A percentile compares a stretch with the other conserved stretches of the same genome.
phyloP scores from a whole-genome alignment of 306 rosid species.

The Begonia masoniana region DNA sequence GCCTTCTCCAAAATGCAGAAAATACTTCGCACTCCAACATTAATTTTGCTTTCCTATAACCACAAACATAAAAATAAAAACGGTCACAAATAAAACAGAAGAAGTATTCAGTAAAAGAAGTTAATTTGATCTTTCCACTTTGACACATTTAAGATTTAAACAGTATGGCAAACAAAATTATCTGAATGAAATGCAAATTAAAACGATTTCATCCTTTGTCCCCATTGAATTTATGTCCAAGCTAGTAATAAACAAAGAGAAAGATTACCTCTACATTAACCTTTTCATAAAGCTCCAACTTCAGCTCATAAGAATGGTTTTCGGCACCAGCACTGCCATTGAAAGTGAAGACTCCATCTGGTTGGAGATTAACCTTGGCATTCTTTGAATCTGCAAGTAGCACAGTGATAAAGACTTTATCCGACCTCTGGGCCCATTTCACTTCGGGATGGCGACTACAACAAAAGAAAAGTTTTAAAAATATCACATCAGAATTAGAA shows the following conservation, averaged over 20 bases:
- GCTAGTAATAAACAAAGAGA: no score
- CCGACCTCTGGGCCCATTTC: conserved; percentile 96
- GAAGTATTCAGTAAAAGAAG: no score
- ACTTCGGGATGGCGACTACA: conserved; percentile 95
- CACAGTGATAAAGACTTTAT: conserved; percentile 78
- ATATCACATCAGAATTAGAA: no score
- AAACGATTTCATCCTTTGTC: no score
- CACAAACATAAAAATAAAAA: neutral
- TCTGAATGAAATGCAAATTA: neutral
- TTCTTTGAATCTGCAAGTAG: conserved; percentile 71
- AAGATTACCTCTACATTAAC: conserved; percentile 64
- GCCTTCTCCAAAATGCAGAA: conserved; percentile 74
- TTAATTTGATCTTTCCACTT: no score
- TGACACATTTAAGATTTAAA: no score
- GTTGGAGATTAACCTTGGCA: conserved; percentile 78
- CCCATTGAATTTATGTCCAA: no score
- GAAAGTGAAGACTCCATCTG: conserved; percentile 63
- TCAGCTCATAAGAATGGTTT: conserved; percentile 51
- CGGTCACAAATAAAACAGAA: no score
- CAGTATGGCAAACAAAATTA: no score
- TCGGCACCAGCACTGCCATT: conserved; percentile 66
- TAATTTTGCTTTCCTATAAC: conserved; percentile 80
- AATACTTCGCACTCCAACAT: conserved; percentile 62
- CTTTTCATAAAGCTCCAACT: conserved; percentile 79
- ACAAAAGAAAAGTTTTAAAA: no score